These are phyloP conservation scores for Borovskyia barvae DNA, from an alignment of 208 protist species.

Conservation along the genomic window DNA sequence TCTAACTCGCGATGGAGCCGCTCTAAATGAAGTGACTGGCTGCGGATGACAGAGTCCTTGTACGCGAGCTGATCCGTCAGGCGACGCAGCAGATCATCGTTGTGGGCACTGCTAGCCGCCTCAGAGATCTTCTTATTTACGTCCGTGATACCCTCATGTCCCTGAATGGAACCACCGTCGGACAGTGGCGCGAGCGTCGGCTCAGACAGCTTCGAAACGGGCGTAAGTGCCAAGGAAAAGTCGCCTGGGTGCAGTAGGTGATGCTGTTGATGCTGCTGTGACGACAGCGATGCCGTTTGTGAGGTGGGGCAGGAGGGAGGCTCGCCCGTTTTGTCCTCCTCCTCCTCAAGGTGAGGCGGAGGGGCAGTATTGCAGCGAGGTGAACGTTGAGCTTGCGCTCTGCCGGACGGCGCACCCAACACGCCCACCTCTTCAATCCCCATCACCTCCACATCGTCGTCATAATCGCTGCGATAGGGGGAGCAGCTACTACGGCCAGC, in stretches of 20 bases:
- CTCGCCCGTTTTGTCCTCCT: no score
- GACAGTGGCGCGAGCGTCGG: not conserved
- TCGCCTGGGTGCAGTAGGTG: no score
- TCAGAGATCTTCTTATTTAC: no score
- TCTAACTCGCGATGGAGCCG: slow-evolving; percentile 37
- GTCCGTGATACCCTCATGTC: no score
- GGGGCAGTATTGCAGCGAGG: no score
- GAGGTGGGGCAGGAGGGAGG: not conserved
- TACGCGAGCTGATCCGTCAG: slow-evolving; percentile 14
- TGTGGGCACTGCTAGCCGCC: no score
- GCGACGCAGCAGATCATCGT: slow-evolving; percentile 2
- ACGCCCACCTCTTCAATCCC: no score
- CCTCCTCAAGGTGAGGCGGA: no score
- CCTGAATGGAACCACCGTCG: not conserved
- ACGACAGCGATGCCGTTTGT: not conserved
- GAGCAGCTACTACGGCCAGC: no score
- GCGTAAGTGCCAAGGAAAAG: not conserved
- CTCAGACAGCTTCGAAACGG: not conserved
- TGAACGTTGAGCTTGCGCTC: no score
- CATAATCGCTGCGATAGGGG: not conserved
- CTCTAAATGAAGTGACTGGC: slow-evolving; percentile 23
- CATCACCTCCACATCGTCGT: slow-evolving; percentile 5
- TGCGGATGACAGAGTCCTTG: slow-evolving; percentile 28
- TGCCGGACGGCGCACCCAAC: no score
- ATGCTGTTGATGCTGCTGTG: slow-evolving; percentile 3